These are phyloP conservation scores for Calonectria pteridis DNA, from an alignment of 2,329 filamentous ascomycete species.

Conservation along the genomic window DNA sequence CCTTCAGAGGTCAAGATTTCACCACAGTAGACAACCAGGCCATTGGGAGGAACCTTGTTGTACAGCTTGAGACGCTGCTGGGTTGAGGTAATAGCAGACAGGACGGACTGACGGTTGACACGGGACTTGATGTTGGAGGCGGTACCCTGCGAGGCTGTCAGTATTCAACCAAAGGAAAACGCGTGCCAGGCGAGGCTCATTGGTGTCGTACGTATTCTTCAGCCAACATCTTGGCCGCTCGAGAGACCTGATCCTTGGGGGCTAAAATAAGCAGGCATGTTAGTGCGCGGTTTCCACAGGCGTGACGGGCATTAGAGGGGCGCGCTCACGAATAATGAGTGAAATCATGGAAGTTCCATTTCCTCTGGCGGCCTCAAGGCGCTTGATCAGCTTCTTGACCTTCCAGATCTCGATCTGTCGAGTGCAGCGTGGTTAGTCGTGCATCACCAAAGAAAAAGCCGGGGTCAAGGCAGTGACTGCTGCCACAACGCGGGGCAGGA, in stretches of 20 bases:
- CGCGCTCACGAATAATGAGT: constrained; percentile 89
- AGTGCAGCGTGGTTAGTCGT: constrained; percentile 32
- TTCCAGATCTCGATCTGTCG: constrained; percentile 85
- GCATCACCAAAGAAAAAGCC: constrained; percentile 23
- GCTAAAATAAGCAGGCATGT: constrained; percentile 63
- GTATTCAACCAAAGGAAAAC: constrained; percentile 8
- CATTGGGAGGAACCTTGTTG: constrained; percentile 98
- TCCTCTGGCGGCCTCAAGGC: constrained; percentile 94
- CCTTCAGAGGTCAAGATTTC: constrained; percentile 99
- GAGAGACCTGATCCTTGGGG: constrained; percentile 97
- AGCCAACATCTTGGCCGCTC: constrained; percentile 99
- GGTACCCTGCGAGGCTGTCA: constrained; percentile 76
- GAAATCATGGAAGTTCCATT: constrained; percentile 99
- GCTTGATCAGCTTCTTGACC: constrained; percentile 99
- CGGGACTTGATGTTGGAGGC: constrained; percentile 99
- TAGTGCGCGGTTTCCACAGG: constrained; percentile 41
- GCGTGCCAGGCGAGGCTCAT: neutral
- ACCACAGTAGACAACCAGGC: constrained; percentile 98
- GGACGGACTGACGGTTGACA: constrained; percentile 97
- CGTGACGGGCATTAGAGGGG: constrained; percentile 6
- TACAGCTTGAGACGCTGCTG: constrained; percentile 99
- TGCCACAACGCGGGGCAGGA: constrained; percentile 47
- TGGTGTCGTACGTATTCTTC: constrained; percentile 89
- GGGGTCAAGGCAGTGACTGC: constrained; percentile 24
- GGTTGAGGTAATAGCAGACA: constrained; percentile 98